Base-by-base conservation (phyloP, 768 basidiomycete species). In the Pisolithus tinctorius region DNA sequence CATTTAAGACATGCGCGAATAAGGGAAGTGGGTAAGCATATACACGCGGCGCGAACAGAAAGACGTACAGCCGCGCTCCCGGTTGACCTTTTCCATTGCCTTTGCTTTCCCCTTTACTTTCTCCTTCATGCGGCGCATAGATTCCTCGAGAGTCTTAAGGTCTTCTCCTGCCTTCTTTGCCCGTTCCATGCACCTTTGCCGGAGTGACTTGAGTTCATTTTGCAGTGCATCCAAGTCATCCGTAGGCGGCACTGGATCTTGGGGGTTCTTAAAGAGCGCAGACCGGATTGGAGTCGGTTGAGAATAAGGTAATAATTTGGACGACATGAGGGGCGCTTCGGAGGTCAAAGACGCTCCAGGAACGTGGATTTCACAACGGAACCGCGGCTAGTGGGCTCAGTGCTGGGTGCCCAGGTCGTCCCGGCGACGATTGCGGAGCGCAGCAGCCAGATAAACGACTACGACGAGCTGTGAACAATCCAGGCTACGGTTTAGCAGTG, bases 91-190 rank as follows among this genome's bases (percentile, higher is more conserved):
- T 51, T 86, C 86, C 41, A 81, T 64, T n/a, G 74, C 78, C 67
- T 76, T 86, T 47, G 78, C 80, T 65, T 88, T 89, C 0, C 85
- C 84, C 69, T 73, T 78, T 67, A 81, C 84, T 66, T 79, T 83
- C 70, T 88, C 88, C 70, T 80, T 86, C 71, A 88, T 77, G 53
- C 80, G 77, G 48, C 80, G 79, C 79, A 87, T 83, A 45, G 83
- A 84, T 68, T 86, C 87, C 55, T 86, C 81, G 58, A 91, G 82
- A 49, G 79, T 75, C 63, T 75, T 79, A 58, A 88, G 70, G 73
- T 91, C 88, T 61, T 85, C 81, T 30, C 77, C 78, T 0, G 88
- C 89, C 72, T 88, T 89, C 73, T 77, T 82, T 38, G 75, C 79
- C 58, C 86, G 77, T 55, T 83, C 83, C 44, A 81, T 59, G 6